Evolutionary conservation across 1,139 yeast species (phyloP).

Genomic region (Magnusiomyces magnusii): DNA sequence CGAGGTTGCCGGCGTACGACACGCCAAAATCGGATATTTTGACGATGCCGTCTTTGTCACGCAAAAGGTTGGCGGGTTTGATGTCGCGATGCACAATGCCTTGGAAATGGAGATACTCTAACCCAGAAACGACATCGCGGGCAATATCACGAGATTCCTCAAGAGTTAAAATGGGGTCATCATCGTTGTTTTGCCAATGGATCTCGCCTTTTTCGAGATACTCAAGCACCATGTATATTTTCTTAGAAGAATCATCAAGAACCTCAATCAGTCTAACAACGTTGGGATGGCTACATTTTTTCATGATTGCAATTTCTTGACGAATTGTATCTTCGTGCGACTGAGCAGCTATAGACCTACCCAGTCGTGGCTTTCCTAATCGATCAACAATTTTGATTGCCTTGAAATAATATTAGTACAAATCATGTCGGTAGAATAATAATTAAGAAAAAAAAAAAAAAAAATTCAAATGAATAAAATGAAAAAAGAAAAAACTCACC

Average conservation of each 20-base stretch:
- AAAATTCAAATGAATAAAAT: neutral
- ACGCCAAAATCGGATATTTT: constrained; percentile 97
- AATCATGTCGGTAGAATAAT: too few relatives aligned
- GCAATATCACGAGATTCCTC: constrained; percentile 61
- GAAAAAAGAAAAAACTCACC: constrained; percentile 8
- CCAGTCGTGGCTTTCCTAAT: constrained; percentile 54
- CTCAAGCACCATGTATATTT: constrained; percentile 85
- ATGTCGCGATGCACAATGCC: constrained; percentile 96
- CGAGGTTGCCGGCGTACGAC: constrained; percentile 59
- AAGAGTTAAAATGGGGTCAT: constrained; percentile 54
- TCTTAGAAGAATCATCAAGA: constrained; percentile 74
- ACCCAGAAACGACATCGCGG: constrained; percentile 79
- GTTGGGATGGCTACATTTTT: constrained; percentile 85
- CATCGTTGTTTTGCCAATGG: constrained; percentile 56
- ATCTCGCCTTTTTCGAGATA: constrained; percentile 91
- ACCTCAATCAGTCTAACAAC: constrained; percentile 85
- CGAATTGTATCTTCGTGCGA: constrained; percentile 68
- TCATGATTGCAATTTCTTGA: constrained; percentile 93
- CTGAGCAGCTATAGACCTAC: constrained; percentile 37
- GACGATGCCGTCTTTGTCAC: constrained; percentile 64
- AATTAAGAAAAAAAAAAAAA: neutral
- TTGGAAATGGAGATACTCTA: constrained; percentile 87
- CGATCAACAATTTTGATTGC: constrained; percentile 93
- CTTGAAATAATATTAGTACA: constrained; percentile 2
- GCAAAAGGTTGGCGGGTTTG: constrained; percentile 88